Evolutionary conservation across 495 filamentous ascomycete species (phyloP), one percentile per base, ranked within the genome.

Genomic region (Aspergillus sclerotiicarbonarius): DNA sequence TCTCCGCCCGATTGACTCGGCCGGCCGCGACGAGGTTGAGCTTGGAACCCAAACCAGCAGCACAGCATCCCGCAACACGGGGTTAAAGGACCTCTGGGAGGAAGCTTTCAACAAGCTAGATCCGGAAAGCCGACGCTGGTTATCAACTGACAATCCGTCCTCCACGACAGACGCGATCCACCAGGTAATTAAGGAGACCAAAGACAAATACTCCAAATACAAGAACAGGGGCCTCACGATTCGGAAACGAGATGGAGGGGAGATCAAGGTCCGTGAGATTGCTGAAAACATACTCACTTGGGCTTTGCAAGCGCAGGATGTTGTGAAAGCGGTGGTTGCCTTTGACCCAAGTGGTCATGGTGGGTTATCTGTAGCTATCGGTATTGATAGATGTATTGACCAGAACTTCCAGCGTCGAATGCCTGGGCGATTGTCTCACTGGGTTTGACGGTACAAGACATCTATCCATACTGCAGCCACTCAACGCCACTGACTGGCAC

Each of bases 321-420:
- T 59, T n/a, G 31, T 59, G 39, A 33, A 32, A 20, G 37, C 44
- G 21, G 8, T 59, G 0, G 52, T 49, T 6, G 21, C 50, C 8
- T 62, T 62, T 44, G 60, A 62, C 56, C 56, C 55, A 2, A 62
- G 43, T 10, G 56, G 56, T 2, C 45, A 62, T 30, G 55, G 60
- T 58, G 21, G 45, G 54, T 45, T 20, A 15, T 49, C 47, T 35
- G 7, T 8, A 57, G 20, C 20, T 13, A 12, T 25, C 15, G 10
- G 43, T 53, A 45, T 20, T 54, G 21, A 49, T 10, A 15, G 25
- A 10, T 8, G 19, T 33, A 62, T n/a, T n/a, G n/a, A n/a, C n/a
- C n/a, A n/a, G n/a, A n/a, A n/a, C n/a, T n/a, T n/a, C n/a, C 2
- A 25, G 60, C 60, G 37, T 62, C 60, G 13, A 16, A 4, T 39